These are phyloP conservation scores for Chondrostereum purpureum DNA, from an alignment of 1,284 basidiomycete genomes.

Conservation along the genomic window DNA sequence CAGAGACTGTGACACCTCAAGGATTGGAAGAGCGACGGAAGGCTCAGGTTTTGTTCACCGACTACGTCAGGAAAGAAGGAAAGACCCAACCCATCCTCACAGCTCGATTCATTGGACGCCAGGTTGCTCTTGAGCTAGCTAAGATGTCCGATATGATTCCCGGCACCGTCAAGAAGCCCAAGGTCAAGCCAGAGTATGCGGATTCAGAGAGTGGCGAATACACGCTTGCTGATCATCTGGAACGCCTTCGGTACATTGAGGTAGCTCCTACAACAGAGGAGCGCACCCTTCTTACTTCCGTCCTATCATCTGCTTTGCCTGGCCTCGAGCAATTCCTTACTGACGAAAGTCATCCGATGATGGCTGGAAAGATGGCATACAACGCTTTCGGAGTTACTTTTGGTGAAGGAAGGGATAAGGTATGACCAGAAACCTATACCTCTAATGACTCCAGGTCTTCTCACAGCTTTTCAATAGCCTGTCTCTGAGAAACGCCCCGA, in stretches of 20 bases:
- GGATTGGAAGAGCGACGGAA: conserved; percentile 39
- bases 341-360: conserved; percentile 53
- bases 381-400: conserved; percentile 68
- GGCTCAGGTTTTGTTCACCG: conserved; percentile 53
- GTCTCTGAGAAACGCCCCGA: conserved; percentile 46
- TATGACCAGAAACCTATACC: conserved; percentile 23
- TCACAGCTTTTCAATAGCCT: conserved; percentile 32
- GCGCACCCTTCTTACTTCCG: conserved; percentile 40
- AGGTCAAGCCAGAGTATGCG: conserved; percentile 29
- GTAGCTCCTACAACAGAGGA: conserved; percentile 42
- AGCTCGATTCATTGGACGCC: conserved; percentile 64
- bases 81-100: conserved; percentile 49
- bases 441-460: neutral
- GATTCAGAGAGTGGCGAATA: conserved; percentile 50
- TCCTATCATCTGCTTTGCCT: conserved; percentile 58
- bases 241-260: conserved; percentile 63
- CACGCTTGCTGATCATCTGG: conserved; percentile 65
- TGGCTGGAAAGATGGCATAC: conserved; percentile 66
- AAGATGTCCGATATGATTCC: conserved; percentile 37
- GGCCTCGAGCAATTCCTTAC: conserved; percentile 66
- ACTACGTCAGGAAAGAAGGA: conserved; percentile 44
- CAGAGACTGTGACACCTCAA: conserved; percentile 22
- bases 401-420: conserved; percentile 61
- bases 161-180: conserved; percentile 14
- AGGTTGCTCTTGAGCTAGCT: conserved; percentile 57